Conservation (phyloP, 768 basidiomycete species). For the Leccinum subtestaceum region DNA sequence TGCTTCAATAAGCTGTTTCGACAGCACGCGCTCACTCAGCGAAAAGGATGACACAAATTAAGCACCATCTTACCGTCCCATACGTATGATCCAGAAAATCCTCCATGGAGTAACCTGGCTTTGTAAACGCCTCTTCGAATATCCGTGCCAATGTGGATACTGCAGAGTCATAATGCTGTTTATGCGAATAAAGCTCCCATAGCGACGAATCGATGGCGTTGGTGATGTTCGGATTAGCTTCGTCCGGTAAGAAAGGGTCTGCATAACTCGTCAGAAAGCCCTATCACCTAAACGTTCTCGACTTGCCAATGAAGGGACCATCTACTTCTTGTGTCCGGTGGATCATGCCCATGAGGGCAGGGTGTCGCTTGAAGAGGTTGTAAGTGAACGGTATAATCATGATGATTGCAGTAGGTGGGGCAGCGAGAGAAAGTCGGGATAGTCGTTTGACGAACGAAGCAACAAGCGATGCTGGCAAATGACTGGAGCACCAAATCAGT, state of each 20-base stretch:
- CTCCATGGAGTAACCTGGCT: conserved; percentile 84
- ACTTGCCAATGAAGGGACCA: conserved; percentile 35
- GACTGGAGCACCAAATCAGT: conserved; percentile 43
- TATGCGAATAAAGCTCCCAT: conserved; percentile 87
- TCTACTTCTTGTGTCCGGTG: conserved; percentile 55
- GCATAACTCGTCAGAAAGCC: conserved; percentile 2
- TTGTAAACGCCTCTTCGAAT: conserved; percentile 91
- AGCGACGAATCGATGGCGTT: conserved; percentile 82
- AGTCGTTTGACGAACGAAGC: conserved; percentile 95
- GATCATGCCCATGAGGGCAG: conserved; percentile 89
- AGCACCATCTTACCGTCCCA: conserved; percentile 55
- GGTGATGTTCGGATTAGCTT: conserved; percentile 72
- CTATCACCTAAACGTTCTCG: neutral
- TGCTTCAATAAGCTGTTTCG: conserved; percentile 75
- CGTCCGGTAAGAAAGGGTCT: conserved; percentile 71
- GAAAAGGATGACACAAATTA: neutral
- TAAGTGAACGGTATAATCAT: conserved; percentile 92
- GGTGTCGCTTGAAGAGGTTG: conserved; percentile 90
- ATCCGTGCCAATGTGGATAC: conserved; percentile 88
- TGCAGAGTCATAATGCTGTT: conserved; percentile 78
- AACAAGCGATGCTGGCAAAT: conserved; percentile 85
- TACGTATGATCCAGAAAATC: conserved; percentile 97
- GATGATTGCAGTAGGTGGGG: conserved; percentile 88
- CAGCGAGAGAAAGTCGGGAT: conserved; percentile 75
- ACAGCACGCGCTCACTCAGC: conserved; percentile 4